phyloP scores from a whole-genome alignment of 257 asterid species.

The Solanum dulcamara region DNA sequence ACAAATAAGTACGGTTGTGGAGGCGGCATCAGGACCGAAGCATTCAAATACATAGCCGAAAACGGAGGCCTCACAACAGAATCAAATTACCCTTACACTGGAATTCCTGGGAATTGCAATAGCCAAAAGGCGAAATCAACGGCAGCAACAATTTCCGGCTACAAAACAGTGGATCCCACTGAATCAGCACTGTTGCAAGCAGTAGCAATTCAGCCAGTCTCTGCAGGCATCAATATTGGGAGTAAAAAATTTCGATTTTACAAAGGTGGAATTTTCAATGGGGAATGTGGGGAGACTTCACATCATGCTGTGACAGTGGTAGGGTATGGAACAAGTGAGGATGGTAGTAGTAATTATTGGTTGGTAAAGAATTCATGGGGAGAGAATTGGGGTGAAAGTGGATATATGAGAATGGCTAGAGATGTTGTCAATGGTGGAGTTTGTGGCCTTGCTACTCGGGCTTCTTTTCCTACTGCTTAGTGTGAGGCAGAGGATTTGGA shows the following conservation, averaged over 20 bases:
- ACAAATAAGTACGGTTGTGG: slow-evolving; percentile 5
- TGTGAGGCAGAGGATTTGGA: neutral
- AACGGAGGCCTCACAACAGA: slow-evolving; percentile 12
- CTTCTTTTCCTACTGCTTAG: slow-evolving; percentile 3
- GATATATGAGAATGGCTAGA: neutral
- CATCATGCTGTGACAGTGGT: slow-evolving; percentile 18
- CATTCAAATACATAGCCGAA: neutral
- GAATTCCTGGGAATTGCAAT: slow-evolving; percentile 1
- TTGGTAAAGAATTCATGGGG: slow-evolving; percentile 10
- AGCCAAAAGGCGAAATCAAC: neutral
- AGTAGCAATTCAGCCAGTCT: slow-evolving; percentile 13
- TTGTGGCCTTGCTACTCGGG: slow-evolving; percentile 1
- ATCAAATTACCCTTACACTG: slow-evolving; percentile 13
- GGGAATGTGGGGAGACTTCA: slow-evolving; percentile 4
- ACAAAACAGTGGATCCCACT: neutral
- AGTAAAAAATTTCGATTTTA: slow-evolving; percentile 7
- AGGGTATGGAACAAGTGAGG: slow-evolving; percentile 7
- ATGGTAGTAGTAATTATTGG: neutral
- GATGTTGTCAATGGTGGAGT: neutral
- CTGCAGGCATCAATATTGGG: neutral
- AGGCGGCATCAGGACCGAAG: slow-evolving; percentile 5
- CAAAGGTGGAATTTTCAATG: slow-evolving; percentile 4
- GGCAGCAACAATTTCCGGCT: slow-evolving; percentile 3
- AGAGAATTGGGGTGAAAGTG: neutral
- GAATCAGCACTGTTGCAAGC: slow-evolving; percentile 12